These are phyloP conservation scores for Sugiyamaella pinicola DNA, from an alignment of 1,139 yeast species.

Conservation along the genomic window DNA sequence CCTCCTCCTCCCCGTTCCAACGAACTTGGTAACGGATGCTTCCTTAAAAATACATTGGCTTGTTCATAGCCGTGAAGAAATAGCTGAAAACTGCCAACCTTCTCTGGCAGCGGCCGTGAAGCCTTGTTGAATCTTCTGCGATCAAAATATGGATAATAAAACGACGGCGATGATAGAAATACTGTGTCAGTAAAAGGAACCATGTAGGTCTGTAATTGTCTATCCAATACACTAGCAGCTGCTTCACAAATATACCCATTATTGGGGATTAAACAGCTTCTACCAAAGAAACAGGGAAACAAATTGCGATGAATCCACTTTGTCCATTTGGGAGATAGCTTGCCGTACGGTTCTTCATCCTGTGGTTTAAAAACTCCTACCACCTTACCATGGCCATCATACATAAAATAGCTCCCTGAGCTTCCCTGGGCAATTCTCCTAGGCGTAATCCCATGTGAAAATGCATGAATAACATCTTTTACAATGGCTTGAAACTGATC, in stretches of 20 bases:
- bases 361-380: slow-evolving; percentile 76
- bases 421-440: slow-evolving; percentile 64
- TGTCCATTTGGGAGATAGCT: slow-evolving; percentile 77
- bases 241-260: slow-evolving; percentile 73
- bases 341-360: slow-evolving; percentile 82
- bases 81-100: slow-evolving; percentile 69
- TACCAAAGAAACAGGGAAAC: slow-evolving; percentile 76
- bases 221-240: slow-evolving; percentile 67
- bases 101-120: slow-evolving; percentile 46
- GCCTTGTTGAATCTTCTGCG: slow-evolving; percentile 37
- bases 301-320: slow-evolving; percentile 77
- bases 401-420: slow-evolving; percentile 70
- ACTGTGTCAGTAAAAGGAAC: slow-evolving; percentile 71
- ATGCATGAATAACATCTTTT: slow-evolving; percentile 47
- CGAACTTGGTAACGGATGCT: slow-evolving; percentile 50
- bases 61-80: slow-evolving; percentile 61
- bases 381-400: slow-evolving; percentile 41
- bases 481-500: slow-evolving; percentile 47
- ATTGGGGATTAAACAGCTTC: slow-evolving; percentile 73
- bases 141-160: slow-evolving; percentile 59
- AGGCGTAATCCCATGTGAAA: slow-evolving; percentile 49
- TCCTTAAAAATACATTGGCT: slow-evolving; percentile 61
- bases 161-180: slow-evolving; percentile 54
- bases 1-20: neutral
- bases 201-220: slow-evolving; percentile 57